Evolutionary conservation across 805 yeast genomes (phyloP), one percentile per base, ranked within the genome.

Genomic region (Candida piceae): DNA sequence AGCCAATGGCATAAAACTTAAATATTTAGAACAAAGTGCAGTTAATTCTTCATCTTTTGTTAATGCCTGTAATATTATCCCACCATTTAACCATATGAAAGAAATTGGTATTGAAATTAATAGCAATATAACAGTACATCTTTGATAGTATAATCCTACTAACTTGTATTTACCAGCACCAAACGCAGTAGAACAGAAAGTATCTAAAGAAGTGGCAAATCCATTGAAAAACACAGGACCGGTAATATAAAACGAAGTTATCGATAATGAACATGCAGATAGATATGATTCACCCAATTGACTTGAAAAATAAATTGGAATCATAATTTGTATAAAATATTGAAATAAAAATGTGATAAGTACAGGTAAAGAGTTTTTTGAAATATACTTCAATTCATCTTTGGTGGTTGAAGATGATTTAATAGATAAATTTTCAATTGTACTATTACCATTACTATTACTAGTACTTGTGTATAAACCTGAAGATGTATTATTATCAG

Each of bases 201-300:
- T 83, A 50, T 83, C 90, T 45, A 83, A 63, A 44, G 86, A 74
- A 0, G 93, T 81, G 15, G 85, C 69, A 6, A 81, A 74, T 3
- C 90, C 90, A 55, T 81, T 85, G 40, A 83, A 73, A 3, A 82
- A 66, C 21, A 84, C 83, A 39, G 81, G 76, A 0, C 87, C 89
- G 1, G 82, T 68, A 32, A 82, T 76, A 50, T 80, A 82, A 16
- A 85, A 85, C 1, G 88, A 78, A 77, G 82, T 81, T 12, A 83
- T 71, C 10, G 84, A 76, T 30, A 83, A 60, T 8, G 86, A 74
- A 7, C 79, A 81, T 9, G 86, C 88, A 5, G 88, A 86, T 32
- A 83, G 63, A 52, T 78, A 83, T 7, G 68, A 62, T 32, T 76
- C 71, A 4, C 89, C 90, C 35, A 81, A 63, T 45, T 76, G 69